Conservation (phyloP, 2,329 filamentous ascomycete genomes). For the Juglanconis sp. region DNA sequence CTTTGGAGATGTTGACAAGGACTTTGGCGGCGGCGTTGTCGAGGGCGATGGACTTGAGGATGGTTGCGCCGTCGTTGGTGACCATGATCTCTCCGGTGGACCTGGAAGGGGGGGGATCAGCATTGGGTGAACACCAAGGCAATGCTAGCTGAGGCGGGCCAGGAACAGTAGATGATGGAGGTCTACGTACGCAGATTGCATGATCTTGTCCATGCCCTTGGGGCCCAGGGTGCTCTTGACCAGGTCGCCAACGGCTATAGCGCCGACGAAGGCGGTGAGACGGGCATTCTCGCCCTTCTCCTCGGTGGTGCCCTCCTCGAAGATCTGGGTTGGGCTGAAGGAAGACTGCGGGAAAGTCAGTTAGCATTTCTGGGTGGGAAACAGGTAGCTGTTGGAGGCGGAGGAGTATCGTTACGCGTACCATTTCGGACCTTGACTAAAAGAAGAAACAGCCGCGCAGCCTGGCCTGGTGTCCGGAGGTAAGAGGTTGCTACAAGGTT, state of each 20-base stretch:
- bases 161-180: neutral
- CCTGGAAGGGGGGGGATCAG: constrained; percentile 42
- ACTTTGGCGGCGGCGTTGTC: constrained; percentile 99
- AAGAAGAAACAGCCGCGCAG: neutral
- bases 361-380: neutral
- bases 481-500: neutral
- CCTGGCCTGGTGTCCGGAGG: neutral
- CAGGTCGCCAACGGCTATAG: constrained; percentile 94
- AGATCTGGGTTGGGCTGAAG: constrained; percentile 94
- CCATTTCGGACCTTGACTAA: constrained; percentile 6
- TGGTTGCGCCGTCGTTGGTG: constrained; percentile 97
- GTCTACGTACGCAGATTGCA: constrained; percentile 79
- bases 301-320: constrained; percentile 92
- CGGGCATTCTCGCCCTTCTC: constrained; percentile 99
- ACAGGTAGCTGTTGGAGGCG: neutral
- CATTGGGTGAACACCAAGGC: neutral
- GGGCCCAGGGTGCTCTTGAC: constrained; percentile 97
- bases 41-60: constrained; percentile 95
- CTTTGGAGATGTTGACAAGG: constrained; percentile 97
- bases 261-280: constrained; percentile 95
- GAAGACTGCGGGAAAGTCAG: constrained; percentile 40
- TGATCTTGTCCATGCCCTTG: constrained; percentile 98
- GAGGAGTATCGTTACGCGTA: neutral
- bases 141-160: too few relatives aligned
- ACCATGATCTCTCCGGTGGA: constrained; percentile 98